These are phyloP conservation scores for Salix dunnii DNA, from an alignment of 345 rosid genomes.

Conservation along the genomic window DNA sequence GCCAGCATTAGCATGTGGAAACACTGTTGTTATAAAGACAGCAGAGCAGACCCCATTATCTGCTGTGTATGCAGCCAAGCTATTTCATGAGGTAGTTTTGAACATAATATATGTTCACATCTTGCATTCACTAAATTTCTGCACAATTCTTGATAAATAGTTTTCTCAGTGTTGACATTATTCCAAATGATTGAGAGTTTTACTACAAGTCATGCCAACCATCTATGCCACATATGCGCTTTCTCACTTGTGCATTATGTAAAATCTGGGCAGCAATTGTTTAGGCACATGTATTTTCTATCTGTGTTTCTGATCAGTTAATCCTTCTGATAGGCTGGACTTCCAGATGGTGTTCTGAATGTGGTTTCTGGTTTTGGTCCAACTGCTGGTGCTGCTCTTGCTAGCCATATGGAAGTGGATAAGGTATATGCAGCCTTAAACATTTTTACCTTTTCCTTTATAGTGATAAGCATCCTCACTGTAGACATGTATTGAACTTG, in stretches of 20 bases:
- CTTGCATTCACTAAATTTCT: background rate
- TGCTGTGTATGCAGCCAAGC: constrained; percentile 53
- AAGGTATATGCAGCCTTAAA: constrained; percentile 47
- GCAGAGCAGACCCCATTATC: constrained; percentile 94
- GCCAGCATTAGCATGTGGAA: constrained; percentile 90
- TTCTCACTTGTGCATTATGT: background rate
- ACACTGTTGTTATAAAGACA: constrained; percentile 78
- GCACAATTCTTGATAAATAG: background rate
- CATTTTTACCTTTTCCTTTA: too few species aligned
- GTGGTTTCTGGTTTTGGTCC: constrained; percentile 85
- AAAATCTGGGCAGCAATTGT: background rate
- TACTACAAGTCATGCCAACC: too few species aligned
- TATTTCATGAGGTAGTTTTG: constrained; percentile 69
- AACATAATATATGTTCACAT: background rate
- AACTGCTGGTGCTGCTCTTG: constrained; percentile 84
- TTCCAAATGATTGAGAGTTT: background rate
- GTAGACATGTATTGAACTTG: background rate
- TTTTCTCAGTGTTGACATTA: background rate
- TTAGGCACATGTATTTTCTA: background rate
- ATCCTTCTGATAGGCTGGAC: constrained; percentile 64
- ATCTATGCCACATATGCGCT: background rate
- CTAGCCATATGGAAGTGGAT: constrained; percentile 87
- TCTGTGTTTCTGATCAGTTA: constrained; percentile 1
- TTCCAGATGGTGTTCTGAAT: constrained; percentile 86
- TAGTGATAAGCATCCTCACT: background rate